Evolutionary conservation across 2,329 filamentous ascomycete species (phyloP).

Genomic region (Aureobasidium pullulans): DNA sequence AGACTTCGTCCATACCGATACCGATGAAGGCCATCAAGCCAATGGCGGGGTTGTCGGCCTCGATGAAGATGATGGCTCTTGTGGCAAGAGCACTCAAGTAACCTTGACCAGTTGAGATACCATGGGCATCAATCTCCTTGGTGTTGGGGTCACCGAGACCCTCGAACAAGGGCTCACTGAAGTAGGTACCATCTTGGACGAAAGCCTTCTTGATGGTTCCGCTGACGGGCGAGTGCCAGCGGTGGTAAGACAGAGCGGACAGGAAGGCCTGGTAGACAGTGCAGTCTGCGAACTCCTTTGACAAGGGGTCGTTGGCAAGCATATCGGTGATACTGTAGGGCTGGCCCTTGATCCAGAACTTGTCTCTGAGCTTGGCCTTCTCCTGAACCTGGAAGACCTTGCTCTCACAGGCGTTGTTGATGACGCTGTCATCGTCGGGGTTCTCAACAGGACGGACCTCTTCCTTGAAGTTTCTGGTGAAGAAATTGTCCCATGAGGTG

Average conservation of each 20-base stretch:
- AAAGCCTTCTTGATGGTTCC: constrained; percentile 53
- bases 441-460: constrained; percentile 52
- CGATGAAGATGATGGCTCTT: constrained; percentile 60
- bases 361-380: constrained; percentile 48
- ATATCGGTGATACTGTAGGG: constrained; percentile 49
- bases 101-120: constrained; percentile 46
- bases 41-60: constrained; percentile 60
- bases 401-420: constrained; percentile 61
- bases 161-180: constrained; percentile 52
- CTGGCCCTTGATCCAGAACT: constrained; percentile 63
- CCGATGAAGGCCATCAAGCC: constrained; percentile 64
- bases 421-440: constrained; percentile 47
- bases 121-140: constrained; percentile 35
- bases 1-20: constrained; percentile 72
- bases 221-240: constrained; percentile 63
- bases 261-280: constrained; percentile 67
- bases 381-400: constrained; percentile 47
- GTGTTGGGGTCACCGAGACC: constrained; percentile 32
- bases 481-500: constrained; percentile 64
- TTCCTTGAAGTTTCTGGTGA: constrained; percentile 52
- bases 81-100: constrained; percentile 64
- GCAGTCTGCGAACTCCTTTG: constrained; percentile 51
- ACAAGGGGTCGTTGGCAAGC: constrained; percentile 48
- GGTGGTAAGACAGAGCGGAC: constrained; percentile 60
- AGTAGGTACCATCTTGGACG: constrained; percentile 59